Conservation (phyloP, 2,329 filamentous ascomycete species). For the Cryphonectria naterciae region DNA sequence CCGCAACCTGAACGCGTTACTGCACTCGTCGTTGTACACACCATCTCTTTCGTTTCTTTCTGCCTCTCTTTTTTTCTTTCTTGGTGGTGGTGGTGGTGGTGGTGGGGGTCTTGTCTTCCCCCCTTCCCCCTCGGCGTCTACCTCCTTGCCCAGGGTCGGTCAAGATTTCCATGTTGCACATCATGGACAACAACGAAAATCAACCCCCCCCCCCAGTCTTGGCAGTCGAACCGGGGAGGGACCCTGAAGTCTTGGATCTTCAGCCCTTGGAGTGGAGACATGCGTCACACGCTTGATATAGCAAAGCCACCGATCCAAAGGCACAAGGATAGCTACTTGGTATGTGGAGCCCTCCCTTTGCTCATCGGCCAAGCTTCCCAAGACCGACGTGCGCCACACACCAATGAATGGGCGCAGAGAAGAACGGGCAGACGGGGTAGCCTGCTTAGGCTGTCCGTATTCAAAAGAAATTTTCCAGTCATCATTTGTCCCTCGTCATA, state of each 20-base stretch:
- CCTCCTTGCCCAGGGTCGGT: slow-evolving; percentile 11
- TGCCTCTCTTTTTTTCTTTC: neutral
- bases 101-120: slow-evolving; percentile 1
- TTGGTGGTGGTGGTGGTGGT: neutral
- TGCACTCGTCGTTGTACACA: slow-evolving; percentile 9
- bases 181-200: slow-evolving; percentile 3
- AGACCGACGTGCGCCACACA: neutral
- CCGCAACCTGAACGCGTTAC: neutral
- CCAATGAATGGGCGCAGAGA: neutral
- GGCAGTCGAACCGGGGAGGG: neutral
- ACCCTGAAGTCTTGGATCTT: slow-evolving; percentile 11
- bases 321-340: neutral
- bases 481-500: neutral
- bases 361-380: neutral
- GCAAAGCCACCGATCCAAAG: neutral
- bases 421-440: neutral
- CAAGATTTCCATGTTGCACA: slow-evolving; percentile 14
- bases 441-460: neutral
- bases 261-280: slow-evolving; percentile 26
- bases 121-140: neutral
- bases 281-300: slow-evolving; percentile 25
- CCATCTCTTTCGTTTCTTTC: slow-evolving; percentile 7
- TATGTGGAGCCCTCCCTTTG: neutral
- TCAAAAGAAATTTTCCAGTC: neutral
- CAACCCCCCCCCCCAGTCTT: slow-evolving; percentile 1